Percentiles rank a stretch among this genome's conserved stretches.
phyloP scores from a whole-genome alignment of 192 early-diverging fungal genomes.

The Backusella tarrabulga region DNA sequence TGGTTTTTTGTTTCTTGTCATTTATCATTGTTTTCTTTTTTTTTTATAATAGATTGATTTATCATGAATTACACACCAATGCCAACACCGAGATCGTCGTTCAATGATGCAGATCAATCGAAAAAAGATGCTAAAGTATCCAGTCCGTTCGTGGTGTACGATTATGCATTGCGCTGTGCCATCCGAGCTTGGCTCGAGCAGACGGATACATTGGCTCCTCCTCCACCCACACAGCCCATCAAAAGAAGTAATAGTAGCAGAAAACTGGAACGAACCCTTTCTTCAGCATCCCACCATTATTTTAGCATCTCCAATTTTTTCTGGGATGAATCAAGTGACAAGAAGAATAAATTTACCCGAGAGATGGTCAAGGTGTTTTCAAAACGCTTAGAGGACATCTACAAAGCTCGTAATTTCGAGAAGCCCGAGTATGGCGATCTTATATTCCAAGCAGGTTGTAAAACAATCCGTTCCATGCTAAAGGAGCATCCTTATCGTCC shows the following conservation, averaged over 20 bases:
- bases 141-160: slow-evolving; percentile 24
- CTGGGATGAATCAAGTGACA: neutral
- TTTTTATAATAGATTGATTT: neutral
- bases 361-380: slow-evolving; percentile 46
- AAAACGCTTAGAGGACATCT: slow-evolving; percentile 42
- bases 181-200: slow-evolving; percentile 33
- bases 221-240: neutral
- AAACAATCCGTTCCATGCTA: slow-evolving; percentile 27
- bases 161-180: slow-evolving; percentile 39
- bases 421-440: slow-evolving; percentile 46
- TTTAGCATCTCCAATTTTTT: neutral
- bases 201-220: neutral
- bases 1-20: neutral
- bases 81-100: neutral
- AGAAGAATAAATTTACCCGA: slow-evolving; percentile 44
- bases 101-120: neutral
- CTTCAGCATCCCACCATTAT: neutral
- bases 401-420: slow-evolving; percentile 35
- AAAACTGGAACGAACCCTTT: neutral
- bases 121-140: neutral
- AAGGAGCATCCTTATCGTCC: slow-evolving; percentile 35
- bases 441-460: slow-evolving; percentile 36
- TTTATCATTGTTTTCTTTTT: neutral
- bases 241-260: neutral
- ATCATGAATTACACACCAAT: neutral